Evolutionary conservation across 1,139 yeast species (phyloP), one percentile per base, ranked within the genome.

Genomic region (Magnusiomyces ingens): DNA sequence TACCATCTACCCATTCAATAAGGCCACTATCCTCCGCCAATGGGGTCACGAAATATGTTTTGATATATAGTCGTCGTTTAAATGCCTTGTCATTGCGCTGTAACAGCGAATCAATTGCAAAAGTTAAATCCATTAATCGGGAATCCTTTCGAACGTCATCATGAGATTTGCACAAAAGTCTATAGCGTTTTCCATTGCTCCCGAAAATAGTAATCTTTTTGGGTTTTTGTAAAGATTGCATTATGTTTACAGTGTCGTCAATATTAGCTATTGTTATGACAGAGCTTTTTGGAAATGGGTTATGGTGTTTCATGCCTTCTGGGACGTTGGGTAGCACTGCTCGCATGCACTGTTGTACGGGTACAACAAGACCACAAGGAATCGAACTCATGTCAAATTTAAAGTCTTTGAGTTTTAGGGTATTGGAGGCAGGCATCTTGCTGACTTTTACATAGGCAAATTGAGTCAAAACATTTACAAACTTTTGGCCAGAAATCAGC

Each of bases 141-240:
- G 96, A 95, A 72, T 94, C 99, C 66, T 94, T 95, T 60, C 99
- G 74, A 11, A 95, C 84, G 70, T 94, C 99, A 67, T 94, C 99
- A 58, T 84, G 79, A 8, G 82, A 80, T 67, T 94, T 94, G 60
- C 95, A 84, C 73, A 94, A 77, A 32, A 94, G 75, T 37, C 84
- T 79, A 66, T 90, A 91, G 0, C 74, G 68, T 13, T 71, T 68
- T 11, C 93, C 93, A 70, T 93, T 89, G 1, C 88, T 81, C 0
- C 98, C 99, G 51, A 81, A 71, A 1, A 93, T 72, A 2, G 81
- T 80, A 3, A 94, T 74, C 59, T 87, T 85, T 60, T 90, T 80
- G 0, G 99, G 99, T 71, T 80, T 82, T 67, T 91, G 98, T 67
- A 93, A 74, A 0, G 98, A 91, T 40, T 82, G 74, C 71, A 90